phyloP scores from a whole-genome alignment of 805 yeast genomes.

The Sugiyamaella valdiviana region DNA sequence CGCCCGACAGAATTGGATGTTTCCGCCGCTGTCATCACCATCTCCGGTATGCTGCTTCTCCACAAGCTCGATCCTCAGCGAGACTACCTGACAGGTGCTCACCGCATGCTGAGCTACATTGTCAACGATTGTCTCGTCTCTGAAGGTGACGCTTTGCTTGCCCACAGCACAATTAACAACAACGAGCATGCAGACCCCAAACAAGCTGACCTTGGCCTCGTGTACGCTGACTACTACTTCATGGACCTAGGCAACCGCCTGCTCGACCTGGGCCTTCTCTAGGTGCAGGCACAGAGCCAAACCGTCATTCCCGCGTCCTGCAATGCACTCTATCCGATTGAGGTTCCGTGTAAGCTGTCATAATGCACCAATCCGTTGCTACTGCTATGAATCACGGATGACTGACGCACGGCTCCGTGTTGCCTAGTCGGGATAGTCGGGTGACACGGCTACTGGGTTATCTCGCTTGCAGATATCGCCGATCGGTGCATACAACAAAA shows the following conservation, averaged over 20 bases:
- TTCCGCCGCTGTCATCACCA: slow-evolving; percentile 31
- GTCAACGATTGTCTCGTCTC: slow-evolving; percentile 20
- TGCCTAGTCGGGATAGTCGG: neutral
- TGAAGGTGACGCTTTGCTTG: slow-evolving; percentile 25
- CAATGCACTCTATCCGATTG: no score
- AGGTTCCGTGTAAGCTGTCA: no score
- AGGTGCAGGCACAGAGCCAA: no score
- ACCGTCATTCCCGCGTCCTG: no score
- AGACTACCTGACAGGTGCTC: slow-evolving; percentile 19
- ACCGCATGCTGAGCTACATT: slow-evolving; percentile 20
- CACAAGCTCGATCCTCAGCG: slow-evolving; percentile 19
- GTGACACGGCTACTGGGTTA: neutral
- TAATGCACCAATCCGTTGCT: no score
- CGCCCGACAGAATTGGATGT: slow-evolving; percentile 26
- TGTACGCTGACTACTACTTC: slow-evolving; percentile 32
- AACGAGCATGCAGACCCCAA: slow-evolving; percentile 22
- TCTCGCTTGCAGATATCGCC: neutral
- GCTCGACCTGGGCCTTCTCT: slow-evolving; percentile 23
- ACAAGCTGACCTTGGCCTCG: slow-evolving; percentile 27
- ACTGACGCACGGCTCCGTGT: neutral
- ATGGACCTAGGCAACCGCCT: slow-evolving; percentile 28
- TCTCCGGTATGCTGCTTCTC: slow-evolving; percentile 27
- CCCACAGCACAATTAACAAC: slow-evolving; percentile 26
- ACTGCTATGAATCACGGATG: no score
- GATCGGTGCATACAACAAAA: neutral